Conservation (phyloP, 2,329 filamentous ascomycete genomes). For the Grosmannia huntii region DNA sequence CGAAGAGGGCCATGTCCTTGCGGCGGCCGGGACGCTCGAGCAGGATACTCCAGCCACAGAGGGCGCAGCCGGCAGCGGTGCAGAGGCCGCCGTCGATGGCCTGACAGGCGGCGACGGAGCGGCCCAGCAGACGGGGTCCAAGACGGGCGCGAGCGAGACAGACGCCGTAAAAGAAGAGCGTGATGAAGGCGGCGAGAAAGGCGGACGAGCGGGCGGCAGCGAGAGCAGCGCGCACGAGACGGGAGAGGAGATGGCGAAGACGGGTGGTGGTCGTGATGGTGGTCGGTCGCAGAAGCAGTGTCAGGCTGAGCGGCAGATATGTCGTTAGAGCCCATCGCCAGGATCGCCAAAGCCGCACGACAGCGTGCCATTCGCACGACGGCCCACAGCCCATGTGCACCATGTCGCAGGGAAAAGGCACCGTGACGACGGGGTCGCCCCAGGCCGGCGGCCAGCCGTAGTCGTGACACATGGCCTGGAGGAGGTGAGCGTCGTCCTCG, state of each 20-base stretch:
- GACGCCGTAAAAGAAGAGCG: constrained; percentile 73
- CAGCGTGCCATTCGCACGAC: constrained; percentile 62
- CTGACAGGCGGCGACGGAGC: constrained; percentile 31
- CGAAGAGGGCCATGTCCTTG: constrained; percentile 69
- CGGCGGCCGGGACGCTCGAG: constrained; percentile 53
- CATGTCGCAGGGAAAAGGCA: constrained; percentile 70
- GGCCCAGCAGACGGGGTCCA: constrained; percentile 55
- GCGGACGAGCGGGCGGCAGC: constrained; percentile 59
- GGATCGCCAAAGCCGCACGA: constrained; percentile 52
- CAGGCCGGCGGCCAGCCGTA: constrained; percentile 54
- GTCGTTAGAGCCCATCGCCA: constrained; percentile 65
- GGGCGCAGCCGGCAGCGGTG: constrained; percentile 55
- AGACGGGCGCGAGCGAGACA: constrained; percentile 64
- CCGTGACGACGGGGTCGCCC: constrained; percentile 56
- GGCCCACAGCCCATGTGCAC: constrained; percentile 69
- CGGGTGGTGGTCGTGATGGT: background rate
- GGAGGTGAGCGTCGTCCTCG: constrained; percentile 43
- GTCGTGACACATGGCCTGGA: constrained; percentile 60
- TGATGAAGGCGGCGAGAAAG: constrained; percentile 67
- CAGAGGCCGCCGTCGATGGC: constrained; percentile 51
- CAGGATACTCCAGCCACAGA: constrained; percentile 75
- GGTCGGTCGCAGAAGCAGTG: constrained; percentile 27
- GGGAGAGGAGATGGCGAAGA: constrained; percentile 21
- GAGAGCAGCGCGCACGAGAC: constrained; percentile 23
- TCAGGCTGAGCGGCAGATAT: constrained; percentile 62